phyloP scores from a whole-genome alignment of 495 filamentous ascomycete genomes.

The Neohortaea acidophila region DNA sequence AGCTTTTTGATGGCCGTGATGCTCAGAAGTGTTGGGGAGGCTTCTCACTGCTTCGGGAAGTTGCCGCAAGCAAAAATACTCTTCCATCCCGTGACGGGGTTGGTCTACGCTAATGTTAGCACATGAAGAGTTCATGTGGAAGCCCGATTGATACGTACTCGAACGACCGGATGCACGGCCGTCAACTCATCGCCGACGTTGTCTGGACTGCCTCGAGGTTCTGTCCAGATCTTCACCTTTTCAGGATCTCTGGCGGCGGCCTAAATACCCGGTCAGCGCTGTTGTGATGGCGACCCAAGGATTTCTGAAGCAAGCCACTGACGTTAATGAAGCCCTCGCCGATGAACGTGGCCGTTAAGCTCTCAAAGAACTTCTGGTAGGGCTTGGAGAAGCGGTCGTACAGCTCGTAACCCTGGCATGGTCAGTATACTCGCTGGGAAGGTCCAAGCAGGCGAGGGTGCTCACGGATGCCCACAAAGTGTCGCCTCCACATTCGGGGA shows the following conservation, averaged over 20 bases:
- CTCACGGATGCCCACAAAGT: slow-evolving; percentile 53
- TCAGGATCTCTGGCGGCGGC: slow-evolving; percentile 35
- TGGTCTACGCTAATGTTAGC: too few relatives aligned
- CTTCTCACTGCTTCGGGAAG: slow-evolving; percentile 41
- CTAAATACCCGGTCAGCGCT: too few relatives aligned
- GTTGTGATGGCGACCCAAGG: too few relatives aligned
- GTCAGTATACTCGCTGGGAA: too few relatives aligned
- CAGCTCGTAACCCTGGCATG: slow-evolving; percentile 60
- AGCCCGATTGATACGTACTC: too few relatives aligned
- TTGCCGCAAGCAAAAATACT: slow-evolving; percentile 50
- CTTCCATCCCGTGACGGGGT: slow-evolving; percentile 66
- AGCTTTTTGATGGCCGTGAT: too few relatives aligned
- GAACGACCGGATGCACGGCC: slow-evolving; percentile 55
- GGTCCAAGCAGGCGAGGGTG: too few relatives aligned
- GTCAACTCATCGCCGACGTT: slow-evolving; percentile 51
- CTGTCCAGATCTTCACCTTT: slow-evolving; percentile 40
- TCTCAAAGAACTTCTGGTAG: slow-evolving; percentile 53
- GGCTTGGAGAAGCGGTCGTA: slow-evolving; percentile 59
- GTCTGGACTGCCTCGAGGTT: slow-evolving; percentile 45
- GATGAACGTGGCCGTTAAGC: slow-evolving; percentile 51
- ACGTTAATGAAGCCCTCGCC: slow-evolving; percentile 46
- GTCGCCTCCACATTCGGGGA: slow-evolving; percentile 54
- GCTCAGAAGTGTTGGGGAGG: too few relatives aligned
- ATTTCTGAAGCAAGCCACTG: too few relatives aligned
- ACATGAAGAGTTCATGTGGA: too few relatives aligned